Percentiles rank a stretch among this genome's conserved stretches.
Conservation (phyloP, 176 grass and related monocot genomes). For the Paspalum vaginatum region DNA sequence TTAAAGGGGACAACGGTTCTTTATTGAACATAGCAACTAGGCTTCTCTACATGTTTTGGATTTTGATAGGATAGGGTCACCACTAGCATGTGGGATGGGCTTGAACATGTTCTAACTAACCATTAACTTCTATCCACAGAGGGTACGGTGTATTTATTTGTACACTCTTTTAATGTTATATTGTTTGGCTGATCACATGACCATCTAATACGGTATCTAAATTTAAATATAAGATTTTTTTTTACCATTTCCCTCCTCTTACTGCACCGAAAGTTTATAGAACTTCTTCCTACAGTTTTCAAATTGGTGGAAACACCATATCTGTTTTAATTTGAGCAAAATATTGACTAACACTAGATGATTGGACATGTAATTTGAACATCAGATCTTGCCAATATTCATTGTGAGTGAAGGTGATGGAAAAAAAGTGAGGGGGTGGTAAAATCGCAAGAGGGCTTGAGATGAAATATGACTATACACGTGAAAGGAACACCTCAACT, state of each 20-base stretch:
- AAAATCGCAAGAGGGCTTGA: conserved; percentile 26
- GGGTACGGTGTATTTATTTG: background rate
- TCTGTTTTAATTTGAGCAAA: conserved; percentile 22
- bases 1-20: conserved; percentile 55
- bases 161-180: background rate
- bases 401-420: conserved; percentile 6
- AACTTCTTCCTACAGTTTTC: conserved; percentile 3
- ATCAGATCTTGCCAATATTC: conserved; percentile 12
- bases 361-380: conserved; percentile 11
- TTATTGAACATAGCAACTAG: conserved; percentile 58
- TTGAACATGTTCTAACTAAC: conserved; percentile 30
- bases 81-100: conserved; percentile 43
- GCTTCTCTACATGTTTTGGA: conserved; percentile 46
- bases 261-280: background rate
- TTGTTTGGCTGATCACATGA: conserved; percentile 9
- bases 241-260: background rate
- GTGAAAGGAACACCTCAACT: conserved; percentile 41
- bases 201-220: background rate
- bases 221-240: conserved; percentile 22
- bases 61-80: conserved; percentile 53
- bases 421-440: background rate
- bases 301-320: conserved; percentile 3
- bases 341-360: background rate
- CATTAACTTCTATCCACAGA: background rate
- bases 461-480: conserved; percentile 28